Evolutionary conservation across 1,139 yeast genomes (phyloP).

Genomic region (Geotrichum fermentans): DNA sequence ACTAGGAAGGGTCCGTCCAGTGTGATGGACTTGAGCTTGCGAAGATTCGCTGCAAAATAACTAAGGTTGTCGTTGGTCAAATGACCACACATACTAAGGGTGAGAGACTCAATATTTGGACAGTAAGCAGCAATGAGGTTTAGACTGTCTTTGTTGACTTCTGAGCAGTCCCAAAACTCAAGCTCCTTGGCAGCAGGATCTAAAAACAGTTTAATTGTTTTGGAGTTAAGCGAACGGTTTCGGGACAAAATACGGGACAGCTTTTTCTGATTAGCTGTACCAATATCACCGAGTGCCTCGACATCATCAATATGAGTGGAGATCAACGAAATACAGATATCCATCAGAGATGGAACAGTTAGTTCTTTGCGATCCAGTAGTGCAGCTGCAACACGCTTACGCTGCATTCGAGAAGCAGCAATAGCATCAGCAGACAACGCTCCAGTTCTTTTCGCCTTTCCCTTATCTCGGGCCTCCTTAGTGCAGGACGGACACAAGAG

Average conservation of each 20-base stretch:
- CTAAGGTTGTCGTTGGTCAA: constrained; percentile 69
- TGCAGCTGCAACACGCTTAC: constrained; percentile 80
- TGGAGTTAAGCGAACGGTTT: constrained; percentile 69
- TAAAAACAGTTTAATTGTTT: constrained; percentile 68
- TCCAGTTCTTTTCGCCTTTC: constrained; percentile 40
- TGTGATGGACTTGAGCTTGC: constrained; percentile 48
- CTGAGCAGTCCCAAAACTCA: constrained; percentile 91
- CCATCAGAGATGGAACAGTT: constrained; percentile 66
- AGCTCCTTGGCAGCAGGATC: constrained; percentile 52
- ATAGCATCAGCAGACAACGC: constrained; percentile 39
- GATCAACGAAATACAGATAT: constrained; percentile 66
- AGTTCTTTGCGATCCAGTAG: constrained; percentile 65
- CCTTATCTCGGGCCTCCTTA: constrained; percentile 40
- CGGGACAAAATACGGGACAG: constrained; percentile 72
- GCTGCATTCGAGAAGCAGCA: constrained; percentile 62
- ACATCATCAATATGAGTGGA: constrained; percentile 71
- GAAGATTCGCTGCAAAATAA: constrained; percentile 57
- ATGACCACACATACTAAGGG: constrained; percentile 89
- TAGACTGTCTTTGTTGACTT: constrained; percentile 60
- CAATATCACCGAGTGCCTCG: constrained; percentile 76
- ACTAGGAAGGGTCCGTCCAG: constrained; percentile 88
- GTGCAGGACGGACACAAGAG: constrained; percentile 61
- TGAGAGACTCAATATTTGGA: constrained; percentile 62
- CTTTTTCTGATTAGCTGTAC: constrained; percentile 56
- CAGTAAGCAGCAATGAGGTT: constrained; percentile 72